A percentile compares a stretch with the other conserved stretches of the same genome.
phyloP scores from a whole-genome alignment of 192 early-diverging fungal species.

The Umbelopsis isabellina region DNA sequence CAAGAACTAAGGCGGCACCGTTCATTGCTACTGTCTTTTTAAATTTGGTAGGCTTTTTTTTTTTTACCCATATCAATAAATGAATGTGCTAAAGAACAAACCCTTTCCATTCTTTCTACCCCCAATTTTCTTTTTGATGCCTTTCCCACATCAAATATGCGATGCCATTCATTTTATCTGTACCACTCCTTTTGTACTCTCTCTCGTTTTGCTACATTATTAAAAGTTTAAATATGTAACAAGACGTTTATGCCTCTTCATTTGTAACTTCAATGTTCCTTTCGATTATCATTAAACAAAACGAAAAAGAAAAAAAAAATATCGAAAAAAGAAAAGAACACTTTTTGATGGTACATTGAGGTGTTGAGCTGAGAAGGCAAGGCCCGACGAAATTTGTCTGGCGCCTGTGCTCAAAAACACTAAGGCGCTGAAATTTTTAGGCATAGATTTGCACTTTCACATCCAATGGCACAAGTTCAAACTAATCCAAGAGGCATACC shows the following conservation, averaged over 20 bases:
- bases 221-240: neutral
- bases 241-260: neutral
- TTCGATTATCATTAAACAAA: too few relatives aligned
- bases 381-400: too few relatives aligned
- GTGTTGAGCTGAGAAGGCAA: too few relatives aligned
- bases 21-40: conserved; percentile 1
- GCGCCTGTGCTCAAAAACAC: neutral
- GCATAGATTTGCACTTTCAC: neutral
- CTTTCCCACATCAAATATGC: too few relatives aligned
- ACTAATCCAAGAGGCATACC: conserved; percentile 95
- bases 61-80: too few relatives aligned
- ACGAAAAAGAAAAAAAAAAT: too few relatives aligned
- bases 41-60: too few relatives aligned
- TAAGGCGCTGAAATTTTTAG: neutral
- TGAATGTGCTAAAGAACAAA: too few relatives aligned
- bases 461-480: conserved; percentile 48
- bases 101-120: too few relatives aligned
- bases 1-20: conserved; percentile 13
- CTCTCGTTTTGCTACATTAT: conserved; percentile 9
- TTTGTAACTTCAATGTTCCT: neutral
- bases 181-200: conserved; percentile 23
- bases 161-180: neutral
- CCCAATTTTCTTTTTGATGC: too few relatives aligned
- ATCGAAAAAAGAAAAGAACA: too few relatives aligned
- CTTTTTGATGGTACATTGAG: too few relatives aligned